A percentile compares a stretch with the other conserved stretches of the same genome.
Conservation (phyloP, 257 asterid genomes). For the Capsicum rhomboideum region DNA sequence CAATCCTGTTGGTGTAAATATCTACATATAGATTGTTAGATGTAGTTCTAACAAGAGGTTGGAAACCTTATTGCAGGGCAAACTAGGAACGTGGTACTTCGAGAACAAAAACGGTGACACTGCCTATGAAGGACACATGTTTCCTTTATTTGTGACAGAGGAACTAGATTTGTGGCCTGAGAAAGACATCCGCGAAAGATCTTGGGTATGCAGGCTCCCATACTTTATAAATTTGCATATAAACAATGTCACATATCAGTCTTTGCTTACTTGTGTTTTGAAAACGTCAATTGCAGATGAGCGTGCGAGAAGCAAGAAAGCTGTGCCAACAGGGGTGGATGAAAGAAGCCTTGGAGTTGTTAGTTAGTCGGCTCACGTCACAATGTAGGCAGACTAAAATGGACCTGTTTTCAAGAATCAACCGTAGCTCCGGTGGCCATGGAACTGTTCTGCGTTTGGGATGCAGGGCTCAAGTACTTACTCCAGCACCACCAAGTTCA, state of each 20-base stretch:
- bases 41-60: background rate
- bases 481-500: background rate
- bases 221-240: background rate
- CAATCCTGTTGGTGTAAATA: background rate
- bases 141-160: slow-evolving; percentile 61
- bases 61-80: slow-evolving; percentile 25
- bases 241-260: background rate
- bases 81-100: slow-evolving; percentile 64
- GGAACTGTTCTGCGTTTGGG: slow-evolving; percentile 1
- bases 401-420: background rate
- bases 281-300: slow-evolving; percentile 20
- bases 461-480: background rate
- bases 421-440: background rate
- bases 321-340: slow-evolving; percentile 37
- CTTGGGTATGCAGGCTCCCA: slow-evolving; percentile 39
- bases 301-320: slow-evolving; percentile 34
- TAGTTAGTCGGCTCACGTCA: slow-evolving; percentile 18
- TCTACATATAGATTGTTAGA: background rate
- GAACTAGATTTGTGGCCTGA: slow-evolving; percentile 88
- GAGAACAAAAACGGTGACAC: slow-evolving; percentile 46
- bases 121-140: slow-evolving; percentile 66
- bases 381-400: background rate
- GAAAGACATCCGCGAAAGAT: slow-evolving; percentile 70
- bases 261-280: background rate
- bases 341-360: slow-evolving; percentile 32